Evolutionary conservation across 1,284 basidiomycete genomes (phyloP), one percentile per base, ranked within the genome.

Genomic region (Cutaneotrichosporon sp.): DNA sequence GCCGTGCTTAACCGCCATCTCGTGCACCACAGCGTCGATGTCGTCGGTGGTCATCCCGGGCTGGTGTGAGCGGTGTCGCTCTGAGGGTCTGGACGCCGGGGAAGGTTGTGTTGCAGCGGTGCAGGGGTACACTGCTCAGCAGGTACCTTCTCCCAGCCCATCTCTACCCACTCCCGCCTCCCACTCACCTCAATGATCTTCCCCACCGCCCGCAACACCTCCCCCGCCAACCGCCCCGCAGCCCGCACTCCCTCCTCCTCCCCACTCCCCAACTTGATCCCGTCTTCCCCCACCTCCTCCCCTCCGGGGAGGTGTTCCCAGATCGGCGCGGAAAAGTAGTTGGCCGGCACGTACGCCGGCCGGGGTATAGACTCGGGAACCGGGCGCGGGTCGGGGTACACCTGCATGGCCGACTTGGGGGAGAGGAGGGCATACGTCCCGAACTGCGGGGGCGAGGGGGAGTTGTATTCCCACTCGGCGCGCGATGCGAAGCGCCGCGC

Each of bases 11-110:
- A 90, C 69, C 60, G 93, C 88, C 63, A 85, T 87, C 13, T 87
- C 82, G 65, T 94, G 91, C 33, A 93, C 80, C 0, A 82, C 81
- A 16, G 80, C 77, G 72, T 95, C 91, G 56, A 95, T 87, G 10
- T 81, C 80, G 58, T 88, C 84, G 5, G 92, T 93, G 2, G 90
- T 91, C 14, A 86, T 77, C 7, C 89, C 89, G 52, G 86, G 83
- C 91, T 92, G 29, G 29, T 11, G 50, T 34, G 29, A 52, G 38
- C 11, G 4, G 29, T 34, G 31, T 20, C n/a, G 2, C 24, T 22
- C 10, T 54, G 34, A 34, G 11, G 16, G 33, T n/a, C n/a, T 5
- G 20, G 36, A 33, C 14, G 5, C 36, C 36, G 18, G 11, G 31
- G 31, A 11, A 33, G 36, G n/a, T n/a, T n/a, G n/a, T n/a, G n/a